These are phyloP conservation scores for Boletus barrowsii DNA, from an alignment of 768 basidiomycete species.

Conservation along the genomic window DNA sequence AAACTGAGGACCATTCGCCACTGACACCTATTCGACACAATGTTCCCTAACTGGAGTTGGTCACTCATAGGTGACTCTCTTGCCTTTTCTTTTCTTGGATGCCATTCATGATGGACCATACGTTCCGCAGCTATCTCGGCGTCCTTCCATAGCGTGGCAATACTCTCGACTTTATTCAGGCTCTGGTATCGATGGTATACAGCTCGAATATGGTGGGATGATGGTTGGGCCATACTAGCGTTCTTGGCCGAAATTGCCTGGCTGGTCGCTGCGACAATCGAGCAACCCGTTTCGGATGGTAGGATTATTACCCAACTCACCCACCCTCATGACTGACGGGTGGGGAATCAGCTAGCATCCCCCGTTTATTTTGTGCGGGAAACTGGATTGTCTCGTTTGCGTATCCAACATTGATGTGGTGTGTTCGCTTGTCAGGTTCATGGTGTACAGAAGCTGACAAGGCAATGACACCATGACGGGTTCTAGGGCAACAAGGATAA, in stretches of 20 bases:
- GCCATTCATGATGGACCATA: background rate
- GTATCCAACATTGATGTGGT: slow-evolving; percentile 19
- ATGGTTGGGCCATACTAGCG: slow-evolving; percentile 19
- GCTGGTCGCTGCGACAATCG: slow-evolving; percentile 1
- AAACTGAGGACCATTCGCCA: background rate
- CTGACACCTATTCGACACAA: background rate
- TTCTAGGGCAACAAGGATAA: slow-evolving; percentile 24
- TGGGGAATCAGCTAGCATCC: background rate
- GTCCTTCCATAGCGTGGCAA: slow-evolving; percentile 20
- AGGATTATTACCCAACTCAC: background rate
- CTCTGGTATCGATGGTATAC: slow-evolving; percentile 20
- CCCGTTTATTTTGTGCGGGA: slow-evolving; percentile 6
- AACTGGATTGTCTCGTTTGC: slow-evolving; percentile 17
- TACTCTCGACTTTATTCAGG: slow-evolving; percentile 23
- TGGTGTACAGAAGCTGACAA: background rate
- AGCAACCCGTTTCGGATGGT: slow-evolving; percentile 10
- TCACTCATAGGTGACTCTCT: slow-evolving; percentile 11
- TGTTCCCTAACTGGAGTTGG: slow-evolving; percentile 16
- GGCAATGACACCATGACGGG: background rate
- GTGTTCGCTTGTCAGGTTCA: background rate
- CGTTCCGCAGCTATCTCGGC: slow-evolving; percentile 6
- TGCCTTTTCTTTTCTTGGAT: background rate
- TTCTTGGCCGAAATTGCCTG: slow-evolving; percentile 11
- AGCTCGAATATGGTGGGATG: slow-evolving; percentile 26
- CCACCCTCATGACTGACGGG: background rate